Conservation (phyloP, 352 stramenopile species). For the Phytophthora kernoviae region DNA sequence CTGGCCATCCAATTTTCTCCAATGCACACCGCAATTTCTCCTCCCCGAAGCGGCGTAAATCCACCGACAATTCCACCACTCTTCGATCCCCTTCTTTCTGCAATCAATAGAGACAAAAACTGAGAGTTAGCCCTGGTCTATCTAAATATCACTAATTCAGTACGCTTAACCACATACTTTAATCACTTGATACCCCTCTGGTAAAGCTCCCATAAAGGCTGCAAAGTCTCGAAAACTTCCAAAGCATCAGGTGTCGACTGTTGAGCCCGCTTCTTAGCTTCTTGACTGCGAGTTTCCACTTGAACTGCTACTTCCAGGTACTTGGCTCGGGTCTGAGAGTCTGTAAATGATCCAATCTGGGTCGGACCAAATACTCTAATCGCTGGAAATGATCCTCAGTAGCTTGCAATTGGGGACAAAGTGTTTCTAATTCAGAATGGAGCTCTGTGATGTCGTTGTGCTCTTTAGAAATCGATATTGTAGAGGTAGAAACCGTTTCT, state of each 20-base stretch:
- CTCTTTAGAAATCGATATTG: conserved; percentile 16
- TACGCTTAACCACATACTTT: conserved; percentile 23
- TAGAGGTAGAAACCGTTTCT: not conserved
- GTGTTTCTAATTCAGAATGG: conserved; percentile 20
- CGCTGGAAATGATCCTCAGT: conserved; percentile 54
- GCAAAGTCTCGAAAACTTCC: conserved; percentile 48
- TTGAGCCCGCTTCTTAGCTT: conserved; percentile 36
- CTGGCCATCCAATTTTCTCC: conserved; percentile 53
- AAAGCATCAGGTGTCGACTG: conserved; percentile 54
- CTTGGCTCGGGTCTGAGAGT: conserved; percentile 43
- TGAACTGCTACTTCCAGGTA: conserved; percentile 58
- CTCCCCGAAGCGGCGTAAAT: conserved; percentile 57
- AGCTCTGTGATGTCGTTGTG: conserved; percentile 17
- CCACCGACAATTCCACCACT: conserved; percentile 47
- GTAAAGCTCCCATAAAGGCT: conserved; percentile 43
- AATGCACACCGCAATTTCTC: conserved; percentile 57
- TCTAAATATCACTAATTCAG: not conserved
- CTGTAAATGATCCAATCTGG: conserved; percentile 35
- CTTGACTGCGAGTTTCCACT: conserved; percentile 57
- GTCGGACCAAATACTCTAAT: conserved; percentile 46
- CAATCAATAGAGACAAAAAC: conserved; percentile 5
- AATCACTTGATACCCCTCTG: conserved; percentile 48
- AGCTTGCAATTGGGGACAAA: conserved; percentile 22
- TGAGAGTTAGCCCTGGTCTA: not conserved
- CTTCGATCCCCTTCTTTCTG: conserved; percentile 52